Evolutionary conservation across 768 basidiomycete genomes (phyloP), one percentile per base, ranked within the genome.

Genomic region (Panellus pusillus): DNA sequence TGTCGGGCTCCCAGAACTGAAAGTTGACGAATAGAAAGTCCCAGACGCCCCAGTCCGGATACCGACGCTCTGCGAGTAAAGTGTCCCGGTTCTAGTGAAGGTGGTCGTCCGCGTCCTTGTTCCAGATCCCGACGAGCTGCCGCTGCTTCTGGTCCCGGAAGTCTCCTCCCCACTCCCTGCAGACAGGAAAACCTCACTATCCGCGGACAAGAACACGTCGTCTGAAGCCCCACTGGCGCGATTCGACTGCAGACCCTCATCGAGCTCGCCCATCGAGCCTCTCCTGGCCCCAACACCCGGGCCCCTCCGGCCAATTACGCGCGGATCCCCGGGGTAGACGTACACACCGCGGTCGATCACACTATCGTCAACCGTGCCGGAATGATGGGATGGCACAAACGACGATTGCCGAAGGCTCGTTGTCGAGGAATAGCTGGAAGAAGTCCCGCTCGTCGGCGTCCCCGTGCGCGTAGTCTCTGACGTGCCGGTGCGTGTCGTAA

Each of bases 201-300:
- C 24, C 24, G 24, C 24, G 24, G 24, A 24, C 24, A 56, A 44
- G 41, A 60, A 60, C 19, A 60, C 54, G 15, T 61, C 60, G 18
- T 54, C 55, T 28, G 44, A 42, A 17, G 37, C 36, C 32, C 15
- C 55, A 14, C 57, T 58, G 14, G 82, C 50, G 78, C 85, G 51
- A 82, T 73, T 68, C 75, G 71, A 24, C 24, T 24, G 24, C 3
- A 24, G 24, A 24, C 24, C 75, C 32, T 61, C 69, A 47, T 80
- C 89, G n/a, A 93, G 72, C 62, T 92, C 90, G 0, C 86, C 86
- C 72, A 88, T 77, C 0, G 87, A 91, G 40, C 81, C 86, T n/a
- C 86, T 88, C 39, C 87, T 65, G n/a, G 76, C 66, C n/a, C 72
- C 62, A 18, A 72, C 52, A 3, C 71, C 70, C 19, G 70, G 70